These are phyloP conservation scores for Syzygium aromaticum DNA, from an alignment of 345 rosid species.

Conservation along the genomic window DNA sequence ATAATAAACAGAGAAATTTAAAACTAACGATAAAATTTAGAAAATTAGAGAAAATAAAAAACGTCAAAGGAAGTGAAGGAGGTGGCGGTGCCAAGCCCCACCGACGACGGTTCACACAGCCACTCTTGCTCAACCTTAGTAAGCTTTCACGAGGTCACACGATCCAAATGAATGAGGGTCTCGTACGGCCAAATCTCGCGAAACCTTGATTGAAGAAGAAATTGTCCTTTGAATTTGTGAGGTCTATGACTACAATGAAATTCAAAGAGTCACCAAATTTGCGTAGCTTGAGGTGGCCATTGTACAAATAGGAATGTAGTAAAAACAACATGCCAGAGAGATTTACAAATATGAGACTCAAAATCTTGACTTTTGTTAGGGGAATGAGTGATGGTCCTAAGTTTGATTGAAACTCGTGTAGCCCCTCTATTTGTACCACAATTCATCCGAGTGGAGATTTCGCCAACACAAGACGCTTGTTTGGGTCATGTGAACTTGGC, in stretches of 20 bases:
- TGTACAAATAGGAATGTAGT: not conserved
- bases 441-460: not conserved
- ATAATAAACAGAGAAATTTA: too few species aligned
- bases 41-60: not conserved
- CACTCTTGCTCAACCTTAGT: too few species aligned
- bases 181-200: not conserved
- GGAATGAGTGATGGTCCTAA: accelerated
- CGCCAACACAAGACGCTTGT: not conserved
- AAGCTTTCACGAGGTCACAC: too few species aligned
- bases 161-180: not conserved
- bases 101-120: too few species aligned
- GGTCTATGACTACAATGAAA: not conserved
- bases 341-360: not conserved
- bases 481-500: too few species aligned
- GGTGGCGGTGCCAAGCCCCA: too few species aligned
- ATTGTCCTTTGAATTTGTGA: not conserved
- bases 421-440: not conserved
- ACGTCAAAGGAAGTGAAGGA: not conserved
- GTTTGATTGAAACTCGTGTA: not conserved
- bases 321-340: not conserved
- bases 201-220: not conserved
- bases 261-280: not conserved
- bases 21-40: not conserved
- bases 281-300: not conserved
- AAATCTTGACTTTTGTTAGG: not conserved